Base-by-base conservation (phyloP, 2,329 filamentous ascomycete genomes). In the Xylariaceae sp. region DNA sequence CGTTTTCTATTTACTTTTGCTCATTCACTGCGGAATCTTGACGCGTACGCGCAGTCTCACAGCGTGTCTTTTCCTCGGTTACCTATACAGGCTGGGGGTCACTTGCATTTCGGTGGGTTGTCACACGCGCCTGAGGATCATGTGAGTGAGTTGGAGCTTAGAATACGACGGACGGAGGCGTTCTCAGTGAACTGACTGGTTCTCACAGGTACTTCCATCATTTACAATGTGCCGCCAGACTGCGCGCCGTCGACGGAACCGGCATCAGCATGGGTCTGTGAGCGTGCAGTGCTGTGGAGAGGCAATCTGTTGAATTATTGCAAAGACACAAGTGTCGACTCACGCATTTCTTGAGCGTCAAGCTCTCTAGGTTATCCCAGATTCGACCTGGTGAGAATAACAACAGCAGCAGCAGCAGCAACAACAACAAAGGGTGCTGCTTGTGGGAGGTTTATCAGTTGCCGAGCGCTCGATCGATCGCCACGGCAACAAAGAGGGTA, bases 381-480 rank as follows among this genome's bases (percentile, higher is more conserved):
- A 57, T 51, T 51, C 37, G 15, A 44, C n/a, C 10, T 52, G 30
- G 52, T 62, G 55, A 44, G 54, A 61, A 57, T 52, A 44, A 62
- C 23, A 30, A 4, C 23, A 30, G 23, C 23, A 30, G 23, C 23
- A 30, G 23, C 23, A 30, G 23, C 23, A 30, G 23, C 23, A 48
- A 56, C 58, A 54, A 50, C 9, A 37, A 60, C 49, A 62, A 61
- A 54, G 55, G 9, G 15, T 18, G 55, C 53, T 62, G 55, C 47
- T 57, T 56, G 47, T 57, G 58, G 53, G 58, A 54, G 55, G 37
- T 30, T 30, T 30, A 30, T 30, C 23, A 30, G 23, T 30, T 5
- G 23, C 23, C 9, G 17, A 18, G 17, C 17, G 11, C 37, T 41
- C 11, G 37, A 41, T 30, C 45, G 18, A 45, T 23, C 23, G 44